Percentiles rank a stretch among this genome's conserved stretches.
phyloP scores from a whole-genome alignment of 306 rosid genomes.

The Sicyos baderoa region DNA sequence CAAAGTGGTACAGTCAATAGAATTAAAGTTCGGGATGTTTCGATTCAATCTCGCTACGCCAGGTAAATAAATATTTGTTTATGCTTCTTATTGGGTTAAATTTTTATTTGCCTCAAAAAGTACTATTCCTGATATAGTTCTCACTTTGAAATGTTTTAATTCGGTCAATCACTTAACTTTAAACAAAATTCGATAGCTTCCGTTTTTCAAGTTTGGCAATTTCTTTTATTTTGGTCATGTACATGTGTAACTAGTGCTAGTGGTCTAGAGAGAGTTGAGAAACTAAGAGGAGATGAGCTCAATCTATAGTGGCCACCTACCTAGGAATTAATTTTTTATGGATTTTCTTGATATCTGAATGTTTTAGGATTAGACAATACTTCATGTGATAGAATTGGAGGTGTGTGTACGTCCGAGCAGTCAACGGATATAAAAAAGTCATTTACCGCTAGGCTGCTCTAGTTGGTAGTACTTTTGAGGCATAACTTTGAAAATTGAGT shows the following conservation, averaged over 20 bases:
- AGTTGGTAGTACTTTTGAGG: background rate
- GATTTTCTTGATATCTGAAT: too few species aligned
- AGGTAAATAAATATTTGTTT: slow-evolving; percentile 49
- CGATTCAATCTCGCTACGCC: slow-evolving; percentile 89
- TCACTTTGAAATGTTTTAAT: background rate
- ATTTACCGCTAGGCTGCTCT: background rate
- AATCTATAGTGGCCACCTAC: too few species aligned
- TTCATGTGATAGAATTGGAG: too few species aligned
- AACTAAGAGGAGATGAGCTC: too few species aligned
- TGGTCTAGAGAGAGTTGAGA: too few species aligned
- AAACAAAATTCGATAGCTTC: background rate
- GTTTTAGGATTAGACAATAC: too few species aligned
- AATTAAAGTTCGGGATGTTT: slow-evolving; percentile 89
- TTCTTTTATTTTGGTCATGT: background rate
- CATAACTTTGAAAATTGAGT: background rate
- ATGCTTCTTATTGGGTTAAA: background rate
- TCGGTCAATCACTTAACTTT: background rate
- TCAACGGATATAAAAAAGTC: too few species aligned
- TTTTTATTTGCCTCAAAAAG: background rate
- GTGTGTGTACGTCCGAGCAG: too few species aligned
- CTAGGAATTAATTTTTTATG: too few species aligned
- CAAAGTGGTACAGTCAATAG: slow-evolving; percentile 96
- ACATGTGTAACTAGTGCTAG: background rate
- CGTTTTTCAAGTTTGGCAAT: too few species aligned
- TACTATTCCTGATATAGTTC: background rate